Conservation (phyloP, 2,329 filamentous ascomycete species). For the Botrytis deweyae region DNA sequence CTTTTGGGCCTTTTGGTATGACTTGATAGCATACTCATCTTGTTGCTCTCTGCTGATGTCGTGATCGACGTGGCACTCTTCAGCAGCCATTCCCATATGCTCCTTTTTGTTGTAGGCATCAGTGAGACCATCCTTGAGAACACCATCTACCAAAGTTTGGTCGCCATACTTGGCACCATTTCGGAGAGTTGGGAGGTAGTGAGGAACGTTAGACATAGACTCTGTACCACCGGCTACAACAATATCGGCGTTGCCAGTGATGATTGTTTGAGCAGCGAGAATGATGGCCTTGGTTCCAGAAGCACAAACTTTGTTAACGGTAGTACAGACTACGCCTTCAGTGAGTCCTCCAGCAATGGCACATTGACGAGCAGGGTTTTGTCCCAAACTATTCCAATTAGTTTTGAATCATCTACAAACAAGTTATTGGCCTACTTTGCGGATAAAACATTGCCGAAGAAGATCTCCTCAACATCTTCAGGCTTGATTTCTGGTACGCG, state of each 20-base stretch:
- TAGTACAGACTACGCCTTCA: slow-evolving; percentile 79
- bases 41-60: slow-evolving; percentile 78
- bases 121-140: slow-evolving; percentile 91
- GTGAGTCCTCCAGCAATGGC: slow-evolving; percentile 84
- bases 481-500: slow-evolving; percentile 83
- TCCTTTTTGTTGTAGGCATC: slow-evolving; percentile 91
- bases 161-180: slow-evolving; percentile 92
- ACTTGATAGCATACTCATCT: slow-evolving; percentile 93
- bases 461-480: slow-evolving; percentile 90
- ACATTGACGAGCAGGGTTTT: slow-evolving; percentile 94
- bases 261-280: slow-evolving; percentile 93
- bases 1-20: slow-evolving; percentile 89
- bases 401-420: background rate
- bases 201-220: slow-evolving; percentile 97
- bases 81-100: slow-evolving; percentile 91
- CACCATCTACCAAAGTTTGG: slow-evolving; percentile 82
- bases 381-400: slow-evolving; percentile 67
- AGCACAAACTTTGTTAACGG: slow-evolving; percentile 98
- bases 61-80: slow-evolving; percentile 88
- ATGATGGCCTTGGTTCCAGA: slow-evolving; percentile 93
- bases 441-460: slow-evolving; percentile 96
- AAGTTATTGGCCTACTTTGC: slow-evolving; percentile 67
- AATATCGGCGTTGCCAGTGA: slow-evolving; percentile 89
- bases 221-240: slow-evolving; percentile 93
- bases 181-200: slow-evolving; percentile 89